A percentile compares a stretch with the other conserved stretches of the same genome.
Conservation (phyloP, 139 green algal species). For the Chlamydomonas sp. region DNA sequence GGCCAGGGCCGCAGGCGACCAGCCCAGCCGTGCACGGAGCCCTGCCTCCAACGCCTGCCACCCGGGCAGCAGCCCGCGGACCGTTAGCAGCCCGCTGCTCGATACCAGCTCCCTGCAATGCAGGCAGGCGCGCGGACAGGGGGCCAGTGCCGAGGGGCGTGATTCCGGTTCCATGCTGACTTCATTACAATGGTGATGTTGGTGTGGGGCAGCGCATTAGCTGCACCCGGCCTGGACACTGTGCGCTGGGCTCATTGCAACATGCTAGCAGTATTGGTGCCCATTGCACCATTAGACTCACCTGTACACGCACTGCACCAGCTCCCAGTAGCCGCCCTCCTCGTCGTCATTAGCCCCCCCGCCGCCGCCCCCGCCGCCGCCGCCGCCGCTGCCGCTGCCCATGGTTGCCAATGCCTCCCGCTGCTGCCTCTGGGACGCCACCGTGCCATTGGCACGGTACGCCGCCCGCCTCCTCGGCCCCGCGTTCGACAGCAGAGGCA, state of each 20-base stretch:
- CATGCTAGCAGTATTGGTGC: too few relatives aligned
- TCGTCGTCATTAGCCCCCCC: not conserved
- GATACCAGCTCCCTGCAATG: not conserved
- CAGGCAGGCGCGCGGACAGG: not conserved
- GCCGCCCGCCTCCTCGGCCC: not conserved
- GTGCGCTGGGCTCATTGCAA: too few relatives aligned
- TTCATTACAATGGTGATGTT: too few relatives aligned
- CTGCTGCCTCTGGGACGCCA: too few relatives aligned
- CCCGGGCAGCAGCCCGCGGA: conserved; percentile 16
- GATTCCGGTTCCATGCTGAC: not conserved
- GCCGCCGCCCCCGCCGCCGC: not conserved
- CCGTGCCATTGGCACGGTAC: conserved; percentile 4
- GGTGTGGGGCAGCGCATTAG: too few relatives aligned
- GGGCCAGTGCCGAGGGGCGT: not conserved
- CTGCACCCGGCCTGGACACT: too few relatives aligned
- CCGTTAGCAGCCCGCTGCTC: conserved; percentile 7
- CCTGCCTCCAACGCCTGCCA: conserved; percentile 21
- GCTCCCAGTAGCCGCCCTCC: conserved; percentile 31
- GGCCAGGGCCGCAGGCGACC: not conserved
- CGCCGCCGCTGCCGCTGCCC: not conserved
- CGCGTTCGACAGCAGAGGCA: conserved; percentile 1
- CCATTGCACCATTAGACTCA: not conserved
- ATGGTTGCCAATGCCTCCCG: too few relatives aligned
- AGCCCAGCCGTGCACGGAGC: not conserved
- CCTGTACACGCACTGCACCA: conserved; percentile 31